These are phyloP conservation scores for Termitomyces sp. DNA, from an alignment of 768 basidiomycete genomes.

Conservation along the genomic window DNA sequence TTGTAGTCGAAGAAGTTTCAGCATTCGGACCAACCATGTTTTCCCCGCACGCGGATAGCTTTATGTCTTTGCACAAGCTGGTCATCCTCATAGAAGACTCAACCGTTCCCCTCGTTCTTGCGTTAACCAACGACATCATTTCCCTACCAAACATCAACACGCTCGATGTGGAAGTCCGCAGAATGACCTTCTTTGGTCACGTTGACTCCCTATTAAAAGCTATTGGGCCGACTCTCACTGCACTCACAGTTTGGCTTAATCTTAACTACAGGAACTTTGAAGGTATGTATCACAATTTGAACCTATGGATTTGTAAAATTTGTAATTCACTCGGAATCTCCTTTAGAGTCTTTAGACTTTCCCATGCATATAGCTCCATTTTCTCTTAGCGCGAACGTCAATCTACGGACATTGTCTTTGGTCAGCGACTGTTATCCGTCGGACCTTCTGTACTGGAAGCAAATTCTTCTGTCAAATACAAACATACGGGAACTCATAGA, in stretches of 20 bases:
- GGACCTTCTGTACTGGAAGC: neutral
- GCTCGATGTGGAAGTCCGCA: neutral
- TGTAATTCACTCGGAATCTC: neutral
- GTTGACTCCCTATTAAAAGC: neutral
- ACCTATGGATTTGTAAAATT: neutral
- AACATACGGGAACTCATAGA: neutral
- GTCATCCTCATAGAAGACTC: neutral
- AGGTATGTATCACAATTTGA: neutral
- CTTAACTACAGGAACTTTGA: neutral
- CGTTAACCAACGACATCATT: neutral
- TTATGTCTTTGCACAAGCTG: neutral
- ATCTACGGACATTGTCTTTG: neutral
- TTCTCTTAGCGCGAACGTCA: neutral
- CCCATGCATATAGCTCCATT: neutral
- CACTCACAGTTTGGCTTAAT: neutral
- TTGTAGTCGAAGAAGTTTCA: neutral
- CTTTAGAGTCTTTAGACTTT: neutral
- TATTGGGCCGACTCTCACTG: neutral
- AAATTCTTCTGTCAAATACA: neutral
- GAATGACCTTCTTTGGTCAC: neutral
- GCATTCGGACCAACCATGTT: neutral
- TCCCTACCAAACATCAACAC: neutral
- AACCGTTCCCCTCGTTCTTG: neutral
- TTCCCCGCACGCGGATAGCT: neutral
- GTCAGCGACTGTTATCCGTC: neutral